These are phyloP conservation scores for Talaromyces sp. DNA, from an alignment of 2,329 filamentous ascomycete species.

Conservation along the genomic window DNA sequence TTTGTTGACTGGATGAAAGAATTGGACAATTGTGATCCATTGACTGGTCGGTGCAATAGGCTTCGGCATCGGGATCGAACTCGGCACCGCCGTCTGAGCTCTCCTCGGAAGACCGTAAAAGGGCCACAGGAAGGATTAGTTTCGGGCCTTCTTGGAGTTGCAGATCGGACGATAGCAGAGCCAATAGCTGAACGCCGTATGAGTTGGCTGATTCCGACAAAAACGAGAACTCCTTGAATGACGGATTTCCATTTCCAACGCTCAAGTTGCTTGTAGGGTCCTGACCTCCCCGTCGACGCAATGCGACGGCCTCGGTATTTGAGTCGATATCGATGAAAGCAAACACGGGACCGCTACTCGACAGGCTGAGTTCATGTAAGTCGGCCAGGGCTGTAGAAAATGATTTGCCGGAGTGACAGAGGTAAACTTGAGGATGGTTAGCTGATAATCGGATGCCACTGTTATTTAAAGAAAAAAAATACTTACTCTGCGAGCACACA, in stretches of 20 bases:
- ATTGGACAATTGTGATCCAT: neutral
- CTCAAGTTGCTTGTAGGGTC: slow-evolving; percentile 23
- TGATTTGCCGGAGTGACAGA: slow-evolving; percentile 50
- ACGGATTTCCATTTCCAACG: slow-evolving; percentile 27
- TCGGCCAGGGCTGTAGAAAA: slow-evolving; percentile 52
- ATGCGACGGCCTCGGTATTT: slow-evolving; percentile 32
- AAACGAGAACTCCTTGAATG: slow-evolving; percentile 38
- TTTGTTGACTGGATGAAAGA: slow-evolving; percentile 44
- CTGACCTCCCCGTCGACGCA: slow-evolving; percentile 26
- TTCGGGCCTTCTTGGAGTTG: slow-evolving; percentile 47
- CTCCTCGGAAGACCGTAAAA: slow-evolving; percentile 30
- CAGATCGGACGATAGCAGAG: slow-evolving; percentile 46
- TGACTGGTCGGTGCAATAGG: slow-evolving; percentile 12
- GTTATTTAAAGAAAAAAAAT: neutral
- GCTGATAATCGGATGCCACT: neutral
- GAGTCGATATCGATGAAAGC: slow-evolving; percentile 52
- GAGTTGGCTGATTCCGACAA: slow-evolving; percentile 41
- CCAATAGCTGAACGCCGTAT: slow-evolving; percentile 46
- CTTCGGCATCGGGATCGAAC: neutral
- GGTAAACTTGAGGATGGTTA: slow-evolving; percentile 41
- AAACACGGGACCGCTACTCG: slow-evolving; percentile 50
- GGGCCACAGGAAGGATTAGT: slow-evolving; percentile 47
- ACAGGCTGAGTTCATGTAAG: slow-evolving; percentile 43
- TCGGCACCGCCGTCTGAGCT: neutral
- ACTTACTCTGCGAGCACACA: slow-evolving; percentile 52